These are phyloP conservation scores for Dactylellina cionopaga DNA, from an alignment of 2,329 filamentous ascomycete species.

Conservation along the genomic window DNA sequence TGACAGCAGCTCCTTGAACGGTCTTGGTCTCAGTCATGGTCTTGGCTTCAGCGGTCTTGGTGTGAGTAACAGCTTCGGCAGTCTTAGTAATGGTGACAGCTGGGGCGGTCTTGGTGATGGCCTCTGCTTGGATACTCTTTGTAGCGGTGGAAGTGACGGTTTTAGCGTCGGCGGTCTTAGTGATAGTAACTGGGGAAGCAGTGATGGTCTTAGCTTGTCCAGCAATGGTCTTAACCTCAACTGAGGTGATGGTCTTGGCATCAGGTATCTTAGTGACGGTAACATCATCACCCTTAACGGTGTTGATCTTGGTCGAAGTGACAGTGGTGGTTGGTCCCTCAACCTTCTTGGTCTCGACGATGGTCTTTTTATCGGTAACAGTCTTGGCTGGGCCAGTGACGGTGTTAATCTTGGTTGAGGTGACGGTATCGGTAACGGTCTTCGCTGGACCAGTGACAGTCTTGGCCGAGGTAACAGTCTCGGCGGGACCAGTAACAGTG, in stretches of 20 bases:
- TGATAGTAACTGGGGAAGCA: neutral
- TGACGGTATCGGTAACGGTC: slow-evolving; percentile 5
- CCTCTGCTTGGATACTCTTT: neutral
- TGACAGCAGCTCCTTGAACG: neutral
- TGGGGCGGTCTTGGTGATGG: neutral
- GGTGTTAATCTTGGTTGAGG: slow-evolving; percentile 9
- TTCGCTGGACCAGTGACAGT: slow-evolving; percentile 11
- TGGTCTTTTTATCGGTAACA: slow-evolving; percentile 11
- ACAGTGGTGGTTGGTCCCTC: neutral
- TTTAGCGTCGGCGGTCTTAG: neutral
- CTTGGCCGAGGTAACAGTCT: slow-evolving; percentile 10
- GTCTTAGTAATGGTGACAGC: neutral
- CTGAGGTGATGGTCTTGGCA: neutral
- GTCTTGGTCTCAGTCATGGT: neutral
- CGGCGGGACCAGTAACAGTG: neutral
- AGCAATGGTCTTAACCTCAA: neutral
- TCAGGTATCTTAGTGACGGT: neutral
- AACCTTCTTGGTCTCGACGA: neutral
- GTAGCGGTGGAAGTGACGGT: slow-evolving; percentile 2
- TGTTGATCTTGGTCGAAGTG: slow-evolving; percentile 11
- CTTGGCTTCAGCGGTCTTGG: slow-evolving; percentile 10
- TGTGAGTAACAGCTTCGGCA: neutral
- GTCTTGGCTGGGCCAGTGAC: slow-evolving; percentile 1
- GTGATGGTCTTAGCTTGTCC: slow-evolving; percentile 7
- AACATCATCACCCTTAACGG: neutral